Percentiles rank a stretch among this genome's conserved stretches.
These are phyloP conservation scores for Mycena citricolor DNA, from an alignment of 1,284 basidiomycete genomes.

Conservation along the genomic window DNA sequence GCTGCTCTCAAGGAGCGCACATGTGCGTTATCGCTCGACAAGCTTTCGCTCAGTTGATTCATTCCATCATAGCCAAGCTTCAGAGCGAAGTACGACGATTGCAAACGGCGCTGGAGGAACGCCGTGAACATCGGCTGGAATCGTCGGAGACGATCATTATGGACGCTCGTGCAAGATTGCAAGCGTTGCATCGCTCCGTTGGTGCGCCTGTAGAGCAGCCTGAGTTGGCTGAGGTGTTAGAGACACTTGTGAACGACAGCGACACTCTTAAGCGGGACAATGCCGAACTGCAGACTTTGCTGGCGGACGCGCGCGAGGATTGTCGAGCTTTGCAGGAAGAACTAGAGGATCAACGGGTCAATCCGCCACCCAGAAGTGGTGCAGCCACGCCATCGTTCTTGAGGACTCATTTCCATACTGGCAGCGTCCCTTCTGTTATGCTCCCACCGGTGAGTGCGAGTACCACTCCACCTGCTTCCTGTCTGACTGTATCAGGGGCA, in stretches of 20 bases:
- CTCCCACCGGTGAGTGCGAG: conserved; percentile 33
- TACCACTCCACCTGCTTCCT: background rate
- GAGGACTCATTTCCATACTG: conserved; percentile 38
- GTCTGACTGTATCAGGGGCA: conserved; percentile 4
- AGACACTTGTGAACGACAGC: conserved; percentile 82
- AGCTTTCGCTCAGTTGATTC: background rate
- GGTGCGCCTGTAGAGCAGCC: conserved; percentile 45
- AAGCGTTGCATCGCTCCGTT: conserved; percentile 61
- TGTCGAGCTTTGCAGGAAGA: conserved; percentile 68
- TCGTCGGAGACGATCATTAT: conserved; percentile 71
- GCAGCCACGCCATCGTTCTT: conserved; percentile 39
- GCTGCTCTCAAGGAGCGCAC: conserved; percentile 61
- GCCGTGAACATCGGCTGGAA: conserved; percentile 65
- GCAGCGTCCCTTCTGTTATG: conserved; percentile 41
- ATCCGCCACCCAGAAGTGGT: conserved; percentile 36
- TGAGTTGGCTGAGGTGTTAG: conserved; percentile 69
- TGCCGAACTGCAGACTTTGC: conserved; percentile 70
- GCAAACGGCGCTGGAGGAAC: conserved; percentile 64
- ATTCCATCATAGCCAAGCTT: conserved; percentile 57
- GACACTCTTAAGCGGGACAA: conserved; percentile 81
- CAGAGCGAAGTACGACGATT: conserved; percentile 68
- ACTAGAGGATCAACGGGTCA: conserved; percentile 66
- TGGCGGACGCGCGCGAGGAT: conserved; percentile 79
- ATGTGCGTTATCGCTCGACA: conserved; percentile 41
- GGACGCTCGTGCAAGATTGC: conserved; percentile 69